These are phyloP conservation scores for Skeletonema menzelii DNA, from an alignment of 108 stramenopile species.

Conservation along the genomic window DNA sequence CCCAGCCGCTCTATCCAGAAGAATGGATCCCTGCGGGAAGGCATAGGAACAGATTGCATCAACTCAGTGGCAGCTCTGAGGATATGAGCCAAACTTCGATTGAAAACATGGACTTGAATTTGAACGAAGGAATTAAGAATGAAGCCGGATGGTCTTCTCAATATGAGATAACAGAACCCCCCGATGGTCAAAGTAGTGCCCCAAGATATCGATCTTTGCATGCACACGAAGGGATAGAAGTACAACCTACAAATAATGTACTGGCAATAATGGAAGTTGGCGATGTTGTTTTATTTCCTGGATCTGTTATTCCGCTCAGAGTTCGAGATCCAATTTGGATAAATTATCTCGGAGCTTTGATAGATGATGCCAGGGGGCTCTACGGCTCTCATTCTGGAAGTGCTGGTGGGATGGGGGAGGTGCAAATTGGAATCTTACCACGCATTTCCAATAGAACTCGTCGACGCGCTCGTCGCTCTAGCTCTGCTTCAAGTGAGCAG, in stretches of 20 bases:
- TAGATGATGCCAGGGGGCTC: constrained; percentile 54
- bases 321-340: constrained; percentile 60
- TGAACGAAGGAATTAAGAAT: not conserved
- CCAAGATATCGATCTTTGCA: not conserved
- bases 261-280: constrained; percentile 71
- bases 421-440: constrained; percentile 43
- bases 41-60: constrained; percentile 5
- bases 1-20: constrained; percentile 57
- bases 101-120: not conserved
- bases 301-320: constrained; percentile 59
- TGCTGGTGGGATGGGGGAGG: constrained; percentile 36
- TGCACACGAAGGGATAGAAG: not conserved
- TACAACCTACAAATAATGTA: constrained; percentile 4
- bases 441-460: constrained; percentile 17
- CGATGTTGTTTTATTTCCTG: constrained; percentile 77
- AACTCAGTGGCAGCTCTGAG: not conserved
- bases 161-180: constrained; percentile 10
- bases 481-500: constrained; percentile 3
- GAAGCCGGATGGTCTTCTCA: not conserved
- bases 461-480: constrained; percentile 10
- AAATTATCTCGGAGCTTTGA: constrained; percentile 61
- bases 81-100: constrained; percentile 2
- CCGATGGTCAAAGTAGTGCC: not conserved
- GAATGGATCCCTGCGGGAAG: constrained; percentile 39
- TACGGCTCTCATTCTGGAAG: constrained; percentile 40